A percentile compares a stretch with the other conserved stretches of the same genome.
These are phyloP conservation scores for Fusarium nurragi DNA, from an alignment of 2,329 filamentous ascomycete genomes.

Conservation along the genomic window DNA sequence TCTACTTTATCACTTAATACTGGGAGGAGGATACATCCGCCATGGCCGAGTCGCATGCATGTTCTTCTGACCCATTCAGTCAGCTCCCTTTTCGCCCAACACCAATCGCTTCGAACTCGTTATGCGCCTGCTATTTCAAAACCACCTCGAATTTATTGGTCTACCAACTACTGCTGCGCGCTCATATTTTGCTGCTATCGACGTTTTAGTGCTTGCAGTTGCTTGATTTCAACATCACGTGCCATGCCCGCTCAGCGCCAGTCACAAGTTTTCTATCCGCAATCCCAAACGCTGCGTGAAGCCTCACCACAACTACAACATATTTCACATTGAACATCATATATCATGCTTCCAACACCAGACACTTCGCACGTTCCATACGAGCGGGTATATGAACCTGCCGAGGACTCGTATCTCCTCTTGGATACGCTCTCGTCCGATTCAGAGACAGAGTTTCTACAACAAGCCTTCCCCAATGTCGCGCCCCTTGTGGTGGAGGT, in stretches of 20 bases:
- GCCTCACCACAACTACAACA: slow-evolving; percentile 29
- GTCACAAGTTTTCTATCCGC: slow-evolving; percentile 19
- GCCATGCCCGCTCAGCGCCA: slow-evolving; percentile 26
- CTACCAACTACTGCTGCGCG: not conserved
- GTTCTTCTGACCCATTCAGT: not conserved
- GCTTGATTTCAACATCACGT: slow-evolving; percentile 25
- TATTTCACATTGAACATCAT: not conserved
- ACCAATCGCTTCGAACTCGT: not conserved
- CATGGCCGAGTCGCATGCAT: not conserved
- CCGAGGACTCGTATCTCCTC: slow-evolving; percentile 94
- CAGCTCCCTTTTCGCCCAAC: not conserved
- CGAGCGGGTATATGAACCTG: slow-evolving; percentile 90
- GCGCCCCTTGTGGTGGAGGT: slow-evolving; percentile 81
- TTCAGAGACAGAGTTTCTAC: slow-evolving; percentile 75
- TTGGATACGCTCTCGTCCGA: slow-evolving; percentile 86
- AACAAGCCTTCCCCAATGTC: slow-evolving; percentile 64
- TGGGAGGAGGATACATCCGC: not conserved
- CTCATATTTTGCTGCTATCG: not conserved
- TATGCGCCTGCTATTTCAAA: not conserved
- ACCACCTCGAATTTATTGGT: not conserved
- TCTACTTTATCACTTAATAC: not conserved
- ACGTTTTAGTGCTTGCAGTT: not conserved
- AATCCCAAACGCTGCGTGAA: slow-evolving; percentile 20
- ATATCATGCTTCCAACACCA: slow-evolving; percentile 86
- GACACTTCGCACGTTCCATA: slow-evolving; percentile 92